phyloP scores from a whole-genome alignment of 306 rosid species.

The Arachis hypogaea region DNA sequence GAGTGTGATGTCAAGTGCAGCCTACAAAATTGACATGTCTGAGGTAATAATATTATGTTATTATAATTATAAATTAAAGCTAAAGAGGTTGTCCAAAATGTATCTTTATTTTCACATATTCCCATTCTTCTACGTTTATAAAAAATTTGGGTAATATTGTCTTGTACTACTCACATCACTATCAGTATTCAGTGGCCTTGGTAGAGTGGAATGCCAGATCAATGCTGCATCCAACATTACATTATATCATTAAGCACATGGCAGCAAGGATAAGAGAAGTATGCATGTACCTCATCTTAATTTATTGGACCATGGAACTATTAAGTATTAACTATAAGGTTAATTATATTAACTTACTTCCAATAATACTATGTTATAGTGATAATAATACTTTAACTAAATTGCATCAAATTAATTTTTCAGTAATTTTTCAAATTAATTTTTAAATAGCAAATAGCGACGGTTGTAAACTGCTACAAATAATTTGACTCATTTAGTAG shows the following conservation, averaged over 20 bases:
- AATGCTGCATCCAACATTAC: slow-evolving; percentile 43
- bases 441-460: no score
- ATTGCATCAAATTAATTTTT: no score
- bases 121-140: slow-evolving; percentile 15
- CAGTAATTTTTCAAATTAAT: no score
- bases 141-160: slow-evolving; percentile 54
- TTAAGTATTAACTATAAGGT: background rate
- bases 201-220: slow-evolving; percentile 77
- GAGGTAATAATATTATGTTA: slow-evolving; percentile 17
- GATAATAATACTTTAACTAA: no score
- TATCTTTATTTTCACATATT: slow-evolving; percentile 42
- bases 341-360: background rate
- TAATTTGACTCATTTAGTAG: no score
- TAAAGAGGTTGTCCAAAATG: slow-evolving; percentile 50
- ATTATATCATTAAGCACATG: slow-evolving; percentile 36
- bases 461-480: no score
- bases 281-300: no score
- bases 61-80: slow-evolving; percentile 32
- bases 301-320: slow-evolving; percentile 28
- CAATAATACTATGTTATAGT: no score
- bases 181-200: slow-evolving; percentile 35
- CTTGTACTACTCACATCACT: slow-evolving; percentile 69
- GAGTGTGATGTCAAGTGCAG: slow-evolving; percentile 69
- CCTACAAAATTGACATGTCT: slow-evolving; percentile 59
- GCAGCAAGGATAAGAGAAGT: slow-evolving; percentile 33